These are phyloP conservation scores for Raddia distichophylla DNA, from an alignment of 176 grass and related monocot species.

Conservation along the genomic window DNA sequence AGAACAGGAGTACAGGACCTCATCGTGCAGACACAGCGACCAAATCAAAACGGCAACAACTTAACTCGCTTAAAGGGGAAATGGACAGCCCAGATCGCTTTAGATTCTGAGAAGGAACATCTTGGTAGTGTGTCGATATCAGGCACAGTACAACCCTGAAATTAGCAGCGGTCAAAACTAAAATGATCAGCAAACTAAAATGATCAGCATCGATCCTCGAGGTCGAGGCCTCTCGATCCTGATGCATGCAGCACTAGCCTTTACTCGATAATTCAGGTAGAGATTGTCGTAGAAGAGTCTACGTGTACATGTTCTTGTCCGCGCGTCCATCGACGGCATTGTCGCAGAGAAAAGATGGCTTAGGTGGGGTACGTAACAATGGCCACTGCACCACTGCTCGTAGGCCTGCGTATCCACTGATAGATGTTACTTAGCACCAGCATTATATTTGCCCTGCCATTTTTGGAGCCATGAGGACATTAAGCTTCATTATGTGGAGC, in stretches of 20 bases:
- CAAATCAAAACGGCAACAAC: slow-evolving; percentile 16
- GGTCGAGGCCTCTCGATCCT: not conserved
- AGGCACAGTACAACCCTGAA: not conserved
- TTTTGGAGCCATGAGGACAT: slow-evolving; percentile 24
- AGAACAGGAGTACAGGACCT: not conserved
- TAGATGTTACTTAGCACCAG: slow-evolving; percentile 22
- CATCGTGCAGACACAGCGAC: not conserved
- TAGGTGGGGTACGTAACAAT: not conserved
- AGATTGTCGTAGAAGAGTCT: not conserved
- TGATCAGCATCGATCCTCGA: slow-evolving; percentile 1
- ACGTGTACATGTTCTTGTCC: not conserved
- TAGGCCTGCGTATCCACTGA: slow-evolving; percentile 12
- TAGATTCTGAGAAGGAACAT: slow-evolving; percentile 26
- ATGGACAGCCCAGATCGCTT: slow-evolving; percentile 31
- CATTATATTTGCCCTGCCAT: not conserved
- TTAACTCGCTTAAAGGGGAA: not conserved
- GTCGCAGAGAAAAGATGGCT: not conserved
- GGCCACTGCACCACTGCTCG: not conserved
- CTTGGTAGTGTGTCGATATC: slow-evolving; percentile 38
- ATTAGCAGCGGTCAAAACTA: slow-evolving; percentile 24
- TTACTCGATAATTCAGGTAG: not conserved
- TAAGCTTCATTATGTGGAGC: not conserved
- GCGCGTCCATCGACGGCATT: not conserved
- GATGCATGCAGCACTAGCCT: not conserved
- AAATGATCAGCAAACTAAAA: slow-evolving; percentile 42